Conservation (phyloP, 2,329 filamentous ascomycete genomes). For the Aspergillus pseudoviridinutans region DNA sequence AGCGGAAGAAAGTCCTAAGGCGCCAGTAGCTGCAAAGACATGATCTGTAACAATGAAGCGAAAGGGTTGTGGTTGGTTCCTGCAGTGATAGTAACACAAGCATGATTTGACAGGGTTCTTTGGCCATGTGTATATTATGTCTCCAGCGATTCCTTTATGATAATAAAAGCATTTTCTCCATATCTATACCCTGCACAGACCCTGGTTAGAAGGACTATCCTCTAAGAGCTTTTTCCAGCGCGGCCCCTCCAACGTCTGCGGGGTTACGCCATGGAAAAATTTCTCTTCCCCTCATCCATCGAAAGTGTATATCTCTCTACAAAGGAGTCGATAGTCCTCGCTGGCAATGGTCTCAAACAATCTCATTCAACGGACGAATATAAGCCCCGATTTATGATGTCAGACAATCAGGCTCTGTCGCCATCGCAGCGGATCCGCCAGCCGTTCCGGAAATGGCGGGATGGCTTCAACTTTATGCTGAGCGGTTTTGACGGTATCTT, state of each 20-base stretch:
- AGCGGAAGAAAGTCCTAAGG: conserved; percentile 11
- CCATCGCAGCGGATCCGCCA: conserved; percentile 17
- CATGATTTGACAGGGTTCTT: not conserved
- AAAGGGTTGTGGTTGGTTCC: not conserved
- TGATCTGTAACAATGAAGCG: not conserved
- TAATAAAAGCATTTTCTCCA: not conserved
- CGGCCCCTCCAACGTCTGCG: not conserved
- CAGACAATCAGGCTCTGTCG: conserved; percentile 17
- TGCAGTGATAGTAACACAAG: not conserved
- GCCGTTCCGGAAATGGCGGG: not conserved
- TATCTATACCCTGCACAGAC: not conserved
- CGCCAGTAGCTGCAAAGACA: conserved; percentile 13
- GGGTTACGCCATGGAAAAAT: not conserved
- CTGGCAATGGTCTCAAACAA: not conserved
- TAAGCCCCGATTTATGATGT: conserved; percentile 16
- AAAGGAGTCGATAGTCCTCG: not conserved
- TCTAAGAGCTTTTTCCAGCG: not conserved
- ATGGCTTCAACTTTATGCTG: not conserved
- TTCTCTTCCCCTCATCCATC: not conserved
- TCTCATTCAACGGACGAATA: not conserved
- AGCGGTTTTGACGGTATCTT: not conserved
- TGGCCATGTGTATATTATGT: not conserved
- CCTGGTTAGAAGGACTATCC: not conserved
- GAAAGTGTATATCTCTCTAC: not conserved
- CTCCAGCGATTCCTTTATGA: not conserved